Evolutionary conservation across 371 early-diverging fungal species (phyloP).

Genomic region (Rhizopus arrhizus): DNA sequence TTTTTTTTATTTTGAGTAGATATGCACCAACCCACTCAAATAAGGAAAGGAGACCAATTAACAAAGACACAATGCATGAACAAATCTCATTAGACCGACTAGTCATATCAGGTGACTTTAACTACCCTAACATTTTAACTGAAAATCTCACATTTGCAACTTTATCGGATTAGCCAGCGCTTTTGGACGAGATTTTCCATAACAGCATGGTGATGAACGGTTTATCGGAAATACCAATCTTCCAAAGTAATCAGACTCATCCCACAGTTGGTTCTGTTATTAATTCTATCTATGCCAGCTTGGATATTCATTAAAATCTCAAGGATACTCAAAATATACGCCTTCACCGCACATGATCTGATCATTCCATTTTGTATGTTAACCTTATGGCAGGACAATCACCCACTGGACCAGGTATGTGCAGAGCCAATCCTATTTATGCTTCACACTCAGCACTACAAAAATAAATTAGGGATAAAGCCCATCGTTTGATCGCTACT

Average conservation of each 20-base stretch:
- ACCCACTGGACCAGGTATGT: constrained; percentile 10
- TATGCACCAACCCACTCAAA: constrained; percentile 14
- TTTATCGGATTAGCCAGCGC: background rate
- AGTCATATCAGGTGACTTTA: constrained; percentile 3
- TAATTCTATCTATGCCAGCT: constrained; percentile 7
- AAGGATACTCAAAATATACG: background rate
- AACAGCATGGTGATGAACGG: background rate
- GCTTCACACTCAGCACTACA: background rate
- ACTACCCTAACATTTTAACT: background rate
- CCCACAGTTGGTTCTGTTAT: background rate
- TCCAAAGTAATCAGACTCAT: background rate
- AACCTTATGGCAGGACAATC: background rate
- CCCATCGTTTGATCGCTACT: background rate
- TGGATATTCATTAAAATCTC: background rate
- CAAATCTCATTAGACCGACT: background rate
- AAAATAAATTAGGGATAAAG: background rate
- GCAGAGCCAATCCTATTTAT: constrained; percentile 15
- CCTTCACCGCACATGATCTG: constrained; percentile 2
- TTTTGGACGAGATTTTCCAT: background rate
- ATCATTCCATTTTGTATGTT: background rate
- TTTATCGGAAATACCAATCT: background rate
- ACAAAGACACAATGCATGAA: background rate
- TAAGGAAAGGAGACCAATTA: background rate
- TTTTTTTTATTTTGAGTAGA: constrained; percentile 2
- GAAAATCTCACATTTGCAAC: background rate